A percentile compares a stretch with the other conserved stretches of the same genome.
phyloP scores from a whole-genome alignment of 2,329 filamentous ascomycete genomes.

The Colletotrichum kahawae region DNA sequence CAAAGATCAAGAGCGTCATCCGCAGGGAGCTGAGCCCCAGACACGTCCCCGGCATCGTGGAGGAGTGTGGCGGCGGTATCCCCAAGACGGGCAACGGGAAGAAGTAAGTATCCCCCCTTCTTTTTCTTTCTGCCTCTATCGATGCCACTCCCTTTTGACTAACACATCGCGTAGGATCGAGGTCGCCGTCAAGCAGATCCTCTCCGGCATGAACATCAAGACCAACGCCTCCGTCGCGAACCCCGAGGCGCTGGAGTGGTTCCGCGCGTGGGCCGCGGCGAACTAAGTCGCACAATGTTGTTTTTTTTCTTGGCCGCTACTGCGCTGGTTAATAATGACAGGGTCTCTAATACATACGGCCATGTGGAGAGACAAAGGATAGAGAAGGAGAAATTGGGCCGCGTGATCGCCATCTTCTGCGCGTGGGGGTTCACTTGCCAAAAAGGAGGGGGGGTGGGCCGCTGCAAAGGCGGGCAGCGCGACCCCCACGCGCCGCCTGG shows the following conservation, averaged over 20 bases:
- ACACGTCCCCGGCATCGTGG: constrained; percentile 85
- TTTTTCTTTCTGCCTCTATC: too few relatives aligned
- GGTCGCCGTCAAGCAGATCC: constrained; percentile 93
- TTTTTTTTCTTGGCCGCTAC: neutral
- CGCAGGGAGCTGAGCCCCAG: constrained; percentile 82
- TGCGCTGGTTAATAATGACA: neutral
- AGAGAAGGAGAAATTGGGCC: neutral
- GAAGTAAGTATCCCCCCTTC: constrained; percentile 65
- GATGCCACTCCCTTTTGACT: neutral
- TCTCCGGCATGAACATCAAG: constrained; percentile 86
- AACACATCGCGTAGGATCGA: constrained; percentile 69
- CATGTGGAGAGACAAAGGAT: neutral
- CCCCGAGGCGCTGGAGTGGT: constrained; percentile 87
- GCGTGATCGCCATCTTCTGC: neutral
- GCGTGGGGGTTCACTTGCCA: neutral
- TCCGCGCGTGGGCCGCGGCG: constrained; percentile 73
- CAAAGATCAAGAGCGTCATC: constrained; percentile 70
- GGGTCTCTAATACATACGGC: neutral
- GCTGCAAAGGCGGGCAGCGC: neutral
- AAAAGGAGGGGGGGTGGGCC: neutral
- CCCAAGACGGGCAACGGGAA: constrained; percentile 95
- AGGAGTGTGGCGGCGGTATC: constrained; percentile 80
- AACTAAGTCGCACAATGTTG: constrained; percentile 38
- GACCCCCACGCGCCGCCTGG: neutral
- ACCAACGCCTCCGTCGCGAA: constrained; percentile 95